Evolutionary conservation across 2,329 filamentous ascomycete genomes (phyloP).

Genomic region (Fusarium redolens): DNA sequence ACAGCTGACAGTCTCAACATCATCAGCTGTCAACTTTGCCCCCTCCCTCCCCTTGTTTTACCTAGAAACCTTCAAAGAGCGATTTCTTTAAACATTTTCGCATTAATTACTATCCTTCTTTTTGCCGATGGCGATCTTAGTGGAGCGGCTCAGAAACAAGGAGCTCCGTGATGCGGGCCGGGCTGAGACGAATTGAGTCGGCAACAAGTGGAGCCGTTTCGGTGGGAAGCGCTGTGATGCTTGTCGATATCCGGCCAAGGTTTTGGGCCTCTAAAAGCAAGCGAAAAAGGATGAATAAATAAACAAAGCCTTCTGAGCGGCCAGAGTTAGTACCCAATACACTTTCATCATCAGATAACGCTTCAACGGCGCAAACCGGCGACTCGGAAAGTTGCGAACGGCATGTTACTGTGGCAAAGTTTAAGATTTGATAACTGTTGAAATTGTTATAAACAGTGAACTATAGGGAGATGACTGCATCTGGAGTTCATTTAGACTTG

Average conservation of each 20-base stretch:
- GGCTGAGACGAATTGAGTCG: conserved; percentile 37
- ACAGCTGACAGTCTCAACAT: conserved; percentile 14
- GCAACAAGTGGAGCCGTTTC: conserved; percentile 35
- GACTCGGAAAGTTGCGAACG: conserved; percentile 12
- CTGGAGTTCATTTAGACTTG: background rate
- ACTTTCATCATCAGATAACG: background rate
- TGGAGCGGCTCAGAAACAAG: conserved; percentile 24
- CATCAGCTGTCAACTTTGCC: conserved; percentile 9
- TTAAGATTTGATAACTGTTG: background rate
- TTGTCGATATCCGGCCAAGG: conserved; percentile 3
- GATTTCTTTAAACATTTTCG: background rate
- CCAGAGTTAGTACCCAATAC: background rate
- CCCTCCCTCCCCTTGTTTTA: background rate
- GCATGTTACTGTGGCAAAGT: background rate
- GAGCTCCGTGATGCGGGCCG: conserved; percentile 15
- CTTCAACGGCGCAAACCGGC: background rate
- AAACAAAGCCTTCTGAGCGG: conserved; percentile 1
- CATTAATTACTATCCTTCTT: conserved; percentile 3
- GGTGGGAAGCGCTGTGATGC: conserved; percentile 19
- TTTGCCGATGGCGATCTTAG: conserved; percentile 11
- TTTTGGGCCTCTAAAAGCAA: conserved; percentile 17
- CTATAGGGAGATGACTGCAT: background rate
- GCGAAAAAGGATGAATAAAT: conserved; percentile 3
- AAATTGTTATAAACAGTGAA: background rate
- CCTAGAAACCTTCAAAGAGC: background rate